Conservation (phyloP, 1,284 basidiomycete species). For the Boletus subluridellus region DNA sequence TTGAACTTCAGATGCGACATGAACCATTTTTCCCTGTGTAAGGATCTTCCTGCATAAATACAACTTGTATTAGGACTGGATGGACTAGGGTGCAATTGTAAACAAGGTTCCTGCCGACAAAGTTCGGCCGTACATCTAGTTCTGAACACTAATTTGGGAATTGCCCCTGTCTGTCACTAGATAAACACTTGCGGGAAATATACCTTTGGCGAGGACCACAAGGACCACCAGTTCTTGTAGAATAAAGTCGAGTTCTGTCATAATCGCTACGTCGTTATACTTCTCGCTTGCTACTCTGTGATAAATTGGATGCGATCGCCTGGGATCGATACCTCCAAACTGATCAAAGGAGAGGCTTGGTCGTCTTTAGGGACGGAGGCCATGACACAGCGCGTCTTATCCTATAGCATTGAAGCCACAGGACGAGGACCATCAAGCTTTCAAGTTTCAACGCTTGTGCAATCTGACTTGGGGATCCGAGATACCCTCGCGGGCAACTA, state of each 20-base stretch:
- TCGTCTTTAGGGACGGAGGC: not conserved
- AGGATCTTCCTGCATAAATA: no score
- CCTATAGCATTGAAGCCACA: not conserved
- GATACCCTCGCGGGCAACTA: not conserved
- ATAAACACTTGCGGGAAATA: not conserved
- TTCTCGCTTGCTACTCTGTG: not conserved
- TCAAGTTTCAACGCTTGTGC: not conserved
- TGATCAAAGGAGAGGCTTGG: not conserved
- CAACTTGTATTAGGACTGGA: no score
- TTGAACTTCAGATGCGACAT: no score
- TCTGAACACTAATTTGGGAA: constrained; percentile 8
- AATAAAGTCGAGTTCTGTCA: not conserved
- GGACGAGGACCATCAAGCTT: not conserved
- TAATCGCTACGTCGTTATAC: not conserved
- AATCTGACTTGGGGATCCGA: not conserved
- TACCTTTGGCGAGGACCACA: not conserved
- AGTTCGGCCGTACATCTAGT: no score
- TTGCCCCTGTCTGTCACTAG: constrained; percentile 6
- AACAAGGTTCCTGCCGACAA: no score
- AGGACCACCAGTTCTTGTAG: not conserved
- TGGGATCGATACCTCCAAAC: not conserved
- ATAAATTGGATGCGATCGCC: not conserved
- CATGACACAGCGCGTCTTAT: not conserved
- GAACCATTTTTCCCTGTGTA: no score
- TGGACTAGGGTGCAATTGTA: no score